Conservation (phyloP, 1,139 yeast species). For the Zygosaccharomyces pseudobailii region DNA sequence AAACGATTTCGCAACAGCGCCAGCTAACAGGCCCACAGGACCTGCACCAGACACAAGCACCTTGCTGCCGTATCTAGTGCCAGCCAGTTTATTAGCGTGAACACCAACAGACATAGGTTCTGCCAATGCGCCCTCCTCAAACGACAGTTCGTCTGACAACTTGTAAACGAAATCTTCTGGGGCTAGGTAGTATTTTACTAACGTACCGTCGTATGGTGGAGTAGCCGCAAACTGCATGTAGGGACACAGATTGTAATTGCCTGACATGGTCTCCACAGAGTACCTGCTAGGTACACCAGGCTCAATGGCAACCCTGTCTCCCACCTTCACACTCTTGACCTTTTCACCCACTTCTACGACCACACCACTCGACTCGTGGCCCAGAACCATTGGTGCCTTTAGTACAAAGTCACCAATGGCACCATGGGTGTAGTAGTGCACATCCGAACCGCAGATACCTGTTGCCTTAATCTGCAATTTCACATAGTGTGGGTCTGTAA, state of each 20-base stretch:
- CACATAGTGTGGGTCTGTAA: conserved; percentile 62
- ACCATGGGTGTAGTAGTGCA: conserved; percentile 78
- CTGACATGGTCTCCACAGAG: conserved; percentile 69
- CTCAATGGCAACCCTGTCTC: conserved; percentile 81
- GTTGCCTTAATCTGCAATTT: conserved; percentile 64
- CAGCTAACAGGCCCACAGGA: conserved; percentile 81
- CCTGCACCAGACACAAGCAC: conserved; percentile 89
- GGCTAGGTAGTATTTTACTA: conserved; percentile 62
- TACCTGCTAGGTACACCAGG: conserved; percentile 80
- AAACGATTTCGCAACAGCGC: conserved; percentile 72
- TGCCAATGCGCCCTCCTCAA: conserved; percentile 83
- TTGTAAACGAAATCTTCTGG: conserved; percentile 85
- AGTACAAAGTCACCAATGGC: conserved; percentile 68
- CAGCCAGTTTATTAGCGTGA: conserved; percentile 72
- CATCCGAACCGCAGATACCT: conserved; percentile 87
- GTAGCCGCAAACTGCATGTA: conserved; percentile 86
- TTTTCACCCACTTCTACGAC: conserved; percentile 60
- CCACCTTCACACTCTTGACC: conserved; percentile 59
- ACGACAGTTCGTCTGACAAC: conserved; percentile 68
- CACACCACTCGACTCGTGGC: conserved; percentile 73
- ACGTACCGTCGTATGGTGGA: conserved; percentile 67
- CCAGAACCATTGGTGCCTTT: conserved; percentile 63
- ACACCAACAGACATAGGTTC: conserved; percentile 89
- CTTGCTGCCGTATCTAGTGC: conserved; percentile 63
- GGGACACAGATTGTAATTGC: conserved; percentile 76